Conservation (phyloP, 768 basidiomycete species). For the Boletus rex-veris region DNA sequence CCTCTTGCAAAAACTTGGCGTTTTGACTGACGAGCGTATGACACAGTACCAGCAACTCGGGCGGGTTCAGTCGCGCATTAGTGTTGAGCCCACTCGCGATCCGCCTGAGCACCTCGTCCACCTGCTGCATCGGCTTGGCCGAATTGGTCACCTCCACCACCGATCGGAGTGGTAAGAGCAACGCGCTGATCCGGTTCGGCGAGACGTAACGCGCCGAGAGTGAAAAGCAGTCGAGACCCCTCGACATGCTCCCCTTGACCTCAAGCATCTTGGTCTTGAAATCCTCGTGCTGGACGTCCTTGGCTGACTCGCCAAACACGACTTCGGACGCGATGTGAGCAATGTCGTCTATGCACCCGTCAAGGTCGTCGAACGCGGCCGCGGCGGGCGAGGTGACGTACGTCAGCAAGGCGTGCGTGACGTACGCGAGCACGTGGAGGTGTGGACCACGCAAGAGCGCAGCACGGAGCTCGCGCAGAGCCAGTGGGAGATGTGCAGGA, state of each 20-base stretch:
- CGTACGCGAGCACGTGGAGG: constrained; percentile 86
- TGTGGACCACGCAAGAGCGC: constrained; percentile 91
- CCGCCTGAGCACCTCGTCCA: constrained; percentile 85
- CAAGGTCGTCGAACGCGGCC: constrained; percentile 57
- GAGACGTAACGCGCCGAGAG: constrained; percentile 77
- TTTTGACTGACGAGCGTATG: constrained; percentile 91
- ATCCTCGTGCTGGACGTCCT: constrained; percentile 81
- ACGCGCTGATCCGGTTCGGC: constrained; percentile 67
- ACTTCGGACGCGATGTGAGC: constrained; percentile 84
- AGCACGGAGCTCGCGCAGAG: constrained; percentile 77
- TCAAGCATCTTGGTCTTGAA: constrained; percentile 96
- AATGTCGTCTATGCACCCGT: constrained; percentile 74
- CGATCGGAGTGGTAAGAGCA: constrained; percentile 75
- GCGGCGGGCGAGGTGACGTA: constrained; percentile 66
- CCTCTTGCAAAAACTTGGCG: constrained; percentile 76
- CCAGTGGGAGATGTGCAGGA: constrained; percentile 64
- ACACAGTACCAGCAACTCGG: constrained; percentile 76
- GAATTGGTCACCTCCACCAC: constrained; percentile 87
- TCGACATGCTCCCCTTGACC: constrained; percentile 77
- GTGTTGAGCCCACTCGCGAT: constrained; percentile 81
- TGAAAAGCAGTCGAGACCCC: constrained; percentile 82
- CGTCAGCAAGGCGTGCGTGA: constrained; percentile 76
- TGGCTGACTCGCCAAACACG: constrained; percentile 90
- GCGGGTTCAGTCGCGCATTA: constrained; percentile 66
- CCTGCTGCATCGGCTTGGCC: constrained; percentile 71